Base-by-base conservation (phyloP, 768 basidiomycete species). In the Calocera cornea region DNA sequence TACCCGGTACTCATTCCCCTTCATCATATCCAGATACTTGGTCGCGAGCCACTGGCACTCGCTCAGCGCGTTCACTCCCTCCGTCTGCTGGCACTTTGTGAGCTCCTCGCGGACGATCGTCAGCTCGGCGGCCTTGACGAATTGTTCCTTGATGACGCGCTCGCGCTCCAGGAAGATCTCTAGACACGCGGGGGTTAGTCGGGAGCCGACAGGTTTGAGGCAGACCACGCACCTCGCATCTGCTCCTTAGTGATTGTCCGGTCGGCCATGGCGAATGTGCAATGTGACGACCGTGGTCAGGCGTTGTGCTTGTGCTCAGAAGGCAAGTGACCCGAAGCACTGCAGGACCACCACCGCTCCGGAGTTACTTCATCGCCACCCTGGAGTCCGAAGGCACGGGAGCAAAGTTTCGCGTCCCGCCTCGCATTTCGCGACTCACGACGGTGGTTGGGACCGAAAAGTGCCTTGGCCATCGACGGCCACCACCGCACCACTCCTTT, bases 91-190 rank as follows among this genome's bases (percentile, higher is more conserved):
- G 79, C 95, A 98, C 77, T 91, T 93, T 67, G 85, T 82, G 66
- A 98, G 84, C 76, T 95, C 90, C 68, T 91, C 88, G 69, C 86
- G 86, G 60, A 97, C 92, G 68, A 98, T 81, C 63, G 90, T 86
- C 34, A 86, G 85, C 77, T 97, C 94, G 93, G 97, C 95, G 24
- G 90, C 87, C 72, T 87, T 88, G 34, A 97, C 84, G 95, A 95
- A 98, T 64, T 90, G 90, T 79, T 97, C 94, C 65, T 90, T 86
- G 74, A 97, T 80, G 77, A 84, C 80, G 54, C 84, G 78, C 69
- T 95, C 92, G 41, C 90, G 87, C 19, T 68, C 68, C 22, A 68
- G 72, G 41, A 69, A 66, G 64, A 67, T 71, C 22, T 67, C 73
- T 74, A 50, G 12, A 19, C 5, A 27, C 7, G 8, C 27, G 31